Evolutionary conservation across 805 yeast species (phyloP).

Genomic region (Barnettozyma sp.): DNA sequence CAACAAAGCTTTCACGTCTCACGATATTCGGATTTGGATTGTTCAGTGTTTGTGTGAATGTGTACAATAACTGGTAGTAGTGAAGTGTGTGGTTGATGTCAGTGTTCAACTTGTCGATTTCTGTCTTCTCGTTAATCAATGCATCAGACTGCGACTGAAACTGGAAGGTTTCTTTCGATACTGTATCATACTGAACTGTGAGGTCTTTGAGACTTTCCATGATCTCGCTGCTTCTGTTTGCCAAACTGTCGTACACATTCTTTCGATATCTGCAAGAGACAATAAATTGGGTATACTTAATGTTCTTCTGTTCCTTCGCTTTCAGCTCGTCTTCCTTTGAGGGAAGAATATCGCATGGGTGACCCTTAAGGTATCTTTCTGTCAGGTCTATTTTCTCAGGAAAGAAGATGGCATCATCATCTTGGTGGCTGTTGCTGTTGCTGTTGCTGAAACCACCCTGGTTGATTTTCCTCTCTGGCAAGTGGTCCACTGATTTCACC

Average conservation of each 20-base stretch:
- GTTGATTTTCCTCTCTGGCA: no score
- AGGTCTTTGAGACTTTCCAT: constrained; percentile 41
- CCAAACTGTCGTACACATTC: constrained; percentile 30
- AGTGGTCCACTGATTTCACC: constrained; percentile 12
- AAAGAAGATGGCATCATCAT: no score
- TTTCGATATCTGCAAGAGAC: constrained; percentile 29
- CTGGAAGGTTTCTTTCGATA: constrained; percentile 53
- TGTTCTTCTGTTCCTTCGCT: constrained; percentile 31
- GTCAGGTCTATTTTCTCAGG: constrained; percentile 32
- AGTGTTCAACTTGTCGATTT: constrained; percentile 34
- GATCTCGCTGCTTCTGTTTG: constrained; percentile 39
- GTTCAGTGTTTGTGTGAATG: constrained; percentile 60
- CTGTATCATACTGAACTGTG: constrained; percentile 46
- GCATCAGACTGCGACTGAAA: constrained; percentile 53
- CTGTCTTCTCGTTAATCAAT: constrained; percentile 40
- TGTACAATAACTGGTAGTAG: constrained; percentile 65
- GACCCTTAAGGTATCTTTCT: constrained; percentile 31
- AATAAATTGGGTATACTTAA: constrained; percentile 26
- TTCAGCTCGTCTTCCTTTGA: constrained; percentile 33
- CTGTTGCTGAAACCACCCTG: no score
- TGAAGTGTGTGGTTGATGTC: constrained; percentile 44
- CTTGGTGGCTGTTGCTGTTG: no score
- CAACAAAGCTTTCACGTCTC: constrained; percentile 46
- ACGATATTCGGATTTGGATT: constrained; percentile 67
- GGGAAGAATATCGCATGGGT: constrained; percentile 37